Percentiles rank a stretch among this genome's conserved stretches.
Conservation (phyloP, 1,284 basidiomycete species). For the Microbotryum intermedium region DNA sequence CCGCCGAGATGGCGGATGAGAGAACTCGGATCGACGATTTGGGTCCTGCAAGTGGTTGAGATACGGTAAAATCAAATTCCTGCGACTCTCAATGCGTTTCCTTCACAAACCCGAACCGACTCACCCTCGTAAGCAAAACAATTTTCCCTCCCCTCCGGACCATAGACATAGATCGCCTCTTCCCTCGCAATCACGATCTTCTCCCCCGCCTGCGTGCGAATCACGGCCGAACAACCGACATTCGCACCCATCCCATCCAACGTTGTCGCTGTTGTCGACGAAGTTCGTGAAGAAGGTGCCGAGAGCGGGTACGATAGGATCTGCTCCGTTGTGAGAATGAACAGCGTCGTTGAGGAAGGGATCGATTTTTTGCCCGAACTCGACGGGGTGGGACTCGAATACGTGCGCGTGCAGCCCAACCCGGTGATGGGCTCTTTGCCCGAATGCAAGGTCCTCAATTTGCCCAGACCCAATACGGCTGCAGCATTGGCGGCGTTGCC, state of each 20-base stretch:
- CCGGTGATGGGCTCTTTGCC: constrained; percentile 1
- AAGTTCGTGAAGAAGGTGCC: constrained; percentile 45
- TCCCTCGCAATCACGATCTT: constrained; percentile 79
- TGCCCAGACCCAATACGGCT: background rate
- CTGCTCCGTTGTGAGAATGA: constrained; percentile 78
- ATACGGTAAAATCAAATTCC: constrained; percentile 14
- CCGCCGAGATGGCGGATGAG: constrained; percentile 49
- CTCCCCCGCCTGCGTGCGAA: constrained; percentile 42
- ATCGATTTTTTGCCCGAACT: constrained; percentile 6
- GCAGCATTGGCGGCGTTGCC: constrained; percentile 1
- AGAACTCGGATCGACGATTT: constrained; percentile 46
- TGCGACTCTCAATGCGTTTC: too few species aligned
- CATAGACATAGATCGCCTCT: constrained; percentile 84
- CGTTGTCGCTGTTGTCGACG: constrained; percentile 44
- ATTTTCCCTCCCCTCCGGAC: constrained; percentile 69
- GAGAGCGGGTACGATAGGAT: constrained; percentile 64
- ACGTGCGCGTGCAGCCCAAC: constrained; percentile 31
- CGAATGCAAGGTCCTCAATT: constrained; percentile 7
- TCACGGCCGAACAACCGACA: constrained; percentile 76
- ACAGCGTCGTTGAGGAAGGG: constrained; percentile 44
- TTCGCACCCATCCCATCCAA: constrained; percentile 81
- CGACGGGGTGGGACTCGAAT: constrained; percentile 3
- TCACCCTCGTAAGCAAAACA: constrained; percentile 85
- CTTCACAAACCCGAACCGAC: constrained; percentile 5
- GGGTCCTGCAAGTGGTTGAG: constrained; percentile 33